phyloP scores from a whole-genome alignment of 1,284 basidiomycete species.

The Ganoderma sp. region DNA sequence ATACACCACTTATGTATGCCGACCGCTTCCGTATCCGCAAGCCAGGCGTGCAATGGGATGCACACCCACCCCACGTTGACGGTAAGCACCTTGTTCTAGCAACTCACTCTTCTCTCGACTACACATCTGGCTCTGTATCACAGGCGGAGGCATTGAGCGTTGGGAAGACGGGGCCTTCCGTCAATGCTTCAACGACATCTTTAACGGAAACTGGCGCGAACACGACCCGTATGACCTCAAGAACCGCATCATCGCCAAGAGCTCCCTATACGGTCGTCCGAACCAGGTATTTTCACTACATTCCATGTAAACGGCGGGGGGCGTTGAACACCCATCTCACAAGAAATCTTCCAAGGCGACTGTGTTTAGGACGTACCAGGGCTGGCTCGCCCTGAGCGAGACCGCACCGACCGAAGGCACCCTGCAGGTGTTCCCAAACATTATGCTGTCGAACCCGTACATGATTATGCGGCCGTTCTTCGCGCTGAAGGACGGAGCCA shows the following conservation, averaged over 20 bases:
- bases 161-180: conserved; percentile 84
- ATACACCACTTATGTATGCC: conserved; percentile 75
- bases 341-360: conserved; percentile 47
- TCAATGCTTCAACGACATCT: conserved; percentile 68
- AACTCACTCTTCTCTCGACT: not conserved
- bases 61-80: conserved; percentile 81
- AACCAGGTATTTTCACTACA: conserved; percentile 52
- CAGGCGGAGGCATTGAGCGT: conserved; percentile 80
- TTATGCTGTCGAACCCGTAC: conserved; percentile 79
- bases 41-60: conserved; percentile 70
- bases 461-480: conserved; percentile 87
- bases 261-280: conserved; percentile 64
- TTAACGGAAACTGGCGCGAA: conserved; percentile 69
- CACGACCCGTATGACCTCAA: conserved; percentile 76
- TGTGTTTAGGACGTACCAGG: conserved; percentile 85
- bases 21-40: conserved; percentile 85
- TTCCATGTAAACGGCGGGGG: not conserved
- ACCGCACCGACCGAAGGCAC: conserved; percentile 82
- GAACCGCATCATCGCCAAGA: conserved; percentile 64
- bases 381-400: conserved; percentile 74
- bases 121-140: too few relatives aligned
- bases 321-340: not conserved
- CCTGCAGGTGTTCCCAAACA: conserved; percentile 77
- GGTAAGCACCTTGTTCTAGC: conserved; percentile 44
- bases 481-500: conserved; percentile 49